A percentile compares a stretch with the other conserved stretches of the same genome.
Conservation (phyloP, 345 rosid species). For the Toxicodendron radicans region DNA sequence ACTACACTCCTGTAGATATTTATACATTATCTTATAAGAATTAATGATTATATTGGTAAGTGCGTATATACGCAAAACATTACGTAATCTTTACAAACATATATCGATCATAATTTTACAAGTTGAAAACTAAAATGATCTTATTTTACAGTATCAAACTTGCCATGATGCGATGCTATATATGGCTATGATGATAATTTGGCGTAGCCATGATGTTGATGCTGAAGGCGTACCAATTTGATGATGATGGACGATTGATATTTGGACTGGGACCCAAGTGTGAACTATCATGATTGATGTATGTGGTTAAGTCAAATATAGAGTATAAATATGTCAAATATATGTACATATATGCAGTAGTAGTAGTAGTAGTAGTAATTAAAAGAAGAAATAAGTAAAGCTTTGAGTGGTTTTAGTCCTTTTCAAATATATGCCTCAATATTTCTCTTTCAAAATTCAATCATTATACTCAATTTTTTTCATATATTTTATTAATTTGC, state of each 20-base stretch:
- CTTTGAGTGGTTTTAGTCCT: slow-evolving; percentile 24
- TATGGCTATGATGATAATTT: not conserved
- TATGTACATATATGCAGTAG: not conserved
- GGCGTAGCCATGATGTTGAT: slow-evolving; percentile 2
- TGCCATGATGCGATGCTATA: slow-evolving; percentile 24
- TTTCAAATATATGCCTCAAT: slow-evolving; percentile 6
- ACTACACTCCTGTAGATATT: not conserved
- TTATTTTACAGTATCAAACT: slow-evolving; percentile 1
- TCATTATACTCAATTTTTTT: slow-evolving; percentile 17
- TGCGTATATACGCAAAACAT: slow-evolving; percentile 19
- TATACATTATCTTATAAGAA: slow-evolving; percentile 1
- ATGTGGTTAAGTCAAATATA: slow-evolving; percentile 23
- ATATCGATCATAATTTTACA: slow-evolving; percentile 23
- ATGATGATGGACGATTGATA: not conserved
- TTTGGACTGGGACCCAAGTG: not conserved
- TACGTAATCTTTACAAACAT: slow-evolving; percentile 8
- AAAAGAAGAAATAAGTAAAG: slow-evolving; percentile 36
- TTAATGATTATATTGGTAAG: slow-evolving; percentile 5
- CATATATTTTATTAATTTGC: too few species aligned
- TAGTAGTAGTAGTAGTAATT: slow-evolving; percentile 22
- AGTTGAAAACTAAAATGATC: slow-evolving; percentile 24
- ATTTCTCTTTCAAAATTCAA: slow-evolving; percentile 18
- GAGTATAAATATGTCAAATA: not conserved
- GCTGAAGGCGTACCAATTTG: slow-evolving; percentile 12
- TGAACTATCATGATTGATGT: slow-evolving; percentile 25